These are phyloP conservation scores for Toxoplasma gondii DNA, from an alignment of 169 alveolate species.

Conservation along the genomic window DNA sequence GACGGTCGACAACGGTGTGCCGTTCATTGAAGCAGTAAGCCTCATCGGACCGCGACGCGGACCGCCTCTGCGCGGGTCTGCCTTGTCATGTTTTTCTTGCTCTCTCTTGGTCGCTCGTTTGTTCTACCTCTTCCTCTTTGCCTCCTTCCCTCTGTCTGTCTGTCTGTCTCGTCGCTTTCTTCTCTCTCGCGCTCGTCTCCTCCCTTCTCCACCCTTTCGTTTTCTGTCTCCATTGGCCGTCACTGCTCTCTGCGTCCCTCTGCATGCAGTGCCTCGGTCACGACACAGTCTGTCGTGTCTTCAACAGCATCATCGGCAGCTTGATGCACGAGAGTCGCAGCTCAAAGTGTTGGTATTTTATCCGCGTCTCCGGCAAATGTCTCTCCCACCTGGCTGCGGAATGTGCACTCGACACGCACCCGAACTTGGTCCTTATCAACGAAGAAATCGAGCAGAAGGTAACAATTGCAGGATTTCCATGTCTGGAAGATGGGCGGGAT, in stretches of 20 bases:
- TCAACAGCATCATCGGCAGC: conserved; percentile 95
- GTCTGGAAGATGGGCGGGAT: too few species aligned
- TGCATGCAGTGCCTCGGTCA: conserved; percentile 83
- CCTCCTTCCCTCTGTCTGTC: background rate
- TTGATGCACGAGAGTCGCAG: conserved; percentile 95
- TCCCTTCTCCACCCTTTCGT: background rate
- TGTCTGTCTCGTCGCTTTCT: background rate
- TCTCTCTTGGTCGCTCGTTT: background rate
- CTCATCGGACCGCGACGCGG: conserved; percentile 87
- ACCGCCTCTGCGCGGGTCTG: conserved; percentile 90
- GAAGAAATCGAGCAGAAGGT: conserved; percentile 89
- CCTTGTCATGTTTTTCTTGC: background rate
- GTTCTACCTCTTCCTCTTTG: background rate
- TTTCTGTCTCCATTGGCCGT: background rate
- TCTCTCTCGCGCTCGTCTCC: background rate
- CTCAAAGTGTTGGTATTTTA: conserved; percentile 84
- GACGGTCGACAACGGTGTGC: conserved; percentile 52
- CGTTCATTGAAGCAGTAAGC: conserved; percentile 81
- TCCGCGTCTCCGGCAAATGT: conserved; percentile 88
- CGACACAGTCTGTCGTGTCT: conserved; percentile 95
- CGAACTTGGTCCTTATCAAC: conserved; percentile 93
- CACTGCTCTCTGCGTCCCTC: background rate
- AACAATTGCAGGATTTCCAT: too few species aligned
- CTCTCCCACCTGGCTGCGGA: conserved; percentile 90
- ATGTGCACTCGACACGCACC: conserved; percentile 96